Conservation (phyloP, 768 basidiomycete species). For the Sporobolomyces roseus region DNA sequence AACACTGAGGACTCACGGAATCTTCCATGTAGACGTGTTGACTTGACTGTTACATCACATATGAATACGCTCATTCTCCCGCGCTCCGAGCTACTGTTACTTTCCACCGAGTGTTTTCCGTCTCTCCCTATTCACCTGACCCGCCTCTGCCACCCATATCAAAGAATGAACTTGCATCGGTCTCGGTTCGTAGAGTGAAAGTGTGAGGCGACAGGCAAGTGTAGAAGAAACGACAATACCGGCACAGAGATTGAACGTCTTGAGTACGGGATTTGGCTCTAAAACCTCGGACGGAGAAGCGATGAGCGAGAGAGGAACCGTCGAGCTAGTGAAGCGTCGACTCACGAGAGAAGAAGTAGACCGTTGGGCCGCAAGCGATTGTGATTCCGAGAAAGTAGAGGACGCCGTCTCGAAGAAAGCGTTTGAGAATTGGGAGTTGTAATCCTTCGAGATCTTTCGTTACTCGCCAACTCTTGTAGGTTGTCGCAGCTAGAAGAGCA, state of each 20-base stretch:
- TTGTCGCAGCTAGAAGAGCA: neutral
- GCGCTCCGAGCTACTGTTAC: no score
- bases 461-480: neutral
- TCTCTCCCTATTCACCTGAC: no score
- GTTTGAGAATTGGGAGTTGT: neutral
- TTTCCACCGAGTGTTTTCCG: no score
- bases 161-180: no score
- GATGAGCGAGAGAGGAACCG: neutral
- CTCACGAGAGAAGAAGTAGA: neutral
- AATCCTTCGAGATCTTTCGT: neutral
- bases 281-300: neutral
- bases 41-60: no score
- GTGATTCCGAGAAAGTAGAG: neutral
- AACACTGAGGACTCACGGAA: no score
- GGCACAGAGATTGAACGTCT: neutral
- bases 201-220: constrained; percentile 2
- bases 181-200: no score
- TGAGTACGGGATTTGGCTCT: neutral
- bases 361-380: neutral
- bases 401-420: neutral
- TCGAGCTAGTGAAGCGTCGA: neutral
- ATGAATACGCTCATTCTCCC: no score
- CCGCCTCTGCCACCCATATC: no score
- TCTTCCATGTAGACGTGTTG: no score
- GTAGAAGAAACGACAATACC: neutral